A percentile compares a stretch with the other conserved stretches of the same genome.
phyloP scores from a whole-genome alignment of 768 basidiomycete genomes.

The Kwoniella europaea region DNA sequence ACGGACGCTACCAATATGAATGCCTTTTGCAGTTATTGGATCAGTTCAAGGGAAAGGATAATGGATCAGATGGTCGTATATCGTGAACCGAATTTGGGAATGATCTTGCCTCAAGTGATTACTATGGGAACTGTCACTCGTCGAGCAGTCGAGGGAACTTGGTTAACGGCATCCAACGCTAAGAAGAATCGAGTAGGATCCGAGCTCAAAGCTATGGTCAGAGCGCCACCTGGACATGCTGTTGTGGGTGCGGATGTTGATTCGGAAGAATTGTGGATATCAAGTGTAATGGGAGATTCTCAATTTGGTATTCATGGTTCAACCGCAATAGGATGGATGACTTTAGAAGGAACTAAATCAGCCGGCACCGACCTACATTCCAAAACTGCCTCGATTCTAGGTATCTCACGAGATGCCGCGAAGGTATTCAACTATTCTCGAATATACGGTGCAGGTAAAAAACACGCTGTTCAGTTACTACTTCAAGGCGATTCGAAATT shows the following conservation, averaged over 20 bases:
- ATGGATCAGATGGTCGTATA: constrained; percentile 91
- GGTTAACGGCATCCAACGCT: constrained; percentile 97
- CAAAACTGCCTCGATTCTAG: constrained; percentile 89
- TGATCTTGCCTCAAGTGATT: constrained; percentile 94
- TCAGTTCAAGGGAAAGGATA: constrained; percentile 88
- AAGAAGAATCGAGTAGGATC: constrained; percentile 98
- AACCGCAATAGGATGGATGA: constrained; percentile 99
- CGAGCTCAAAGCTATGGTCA: constrained; percentile 96
- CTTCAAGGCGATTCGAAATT: constrained; percentile 82
- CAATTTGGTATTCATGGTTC: constrained; percentile 97
- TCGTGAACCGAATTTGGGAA: constrained; percentile 64
- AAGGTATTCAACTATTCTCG: constrained; percentile 98
- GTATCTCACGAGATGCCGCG: constrained; percentile 90
- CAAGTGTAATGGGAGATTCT: constrained; percentile 96
- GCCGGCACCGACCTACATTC: constrained; percentile 95
- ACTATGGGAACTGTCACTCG: constrained; percentile 99
- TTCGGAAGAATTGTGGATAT: constrained; percentile 98
- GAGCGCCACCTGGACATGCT: constrained; percentile 87
- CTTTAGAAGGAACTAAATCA: constrained; percentile 92
- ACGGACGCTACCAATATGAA: constrained; percentile 87
- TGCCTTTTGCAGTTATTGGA: constrained; percentile 96
- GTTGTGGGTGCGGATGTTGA: constrained; percentile 99
- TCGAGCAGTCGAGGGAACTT: constrained; percentile 95
- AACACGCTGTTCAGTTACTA: constrained; percentile 84
- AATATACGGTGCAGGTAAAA: constrained; percentile 97